Base-by-base conservation (phyloP, 179 eudicot genomes). In the Silene coronaria region DNA sequence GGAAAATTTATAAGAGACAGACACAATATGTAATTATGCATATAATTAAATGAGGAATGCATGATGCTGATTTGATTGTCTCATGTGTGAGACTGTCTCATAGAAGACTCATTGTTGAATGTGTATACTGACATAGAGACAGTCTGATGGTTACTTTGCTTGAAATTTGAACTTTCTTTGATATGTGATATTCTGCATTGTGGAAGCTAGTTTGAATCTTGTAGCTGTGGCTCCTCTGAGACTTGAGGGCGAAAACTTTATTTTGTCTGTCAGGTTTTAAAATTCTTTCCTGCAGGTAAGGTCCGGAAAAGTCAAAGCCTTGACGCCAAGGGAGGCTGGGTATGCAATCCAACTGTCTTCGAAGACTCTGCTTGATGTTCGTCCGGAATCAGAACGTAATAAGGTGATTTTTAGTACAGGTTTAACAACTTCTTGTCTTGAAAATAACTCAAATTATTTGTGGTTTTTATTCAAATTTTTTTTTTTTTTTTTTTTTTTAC, bases 251-350 rank as follows among this genome's bases (percentile, higher is more conserved):
- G 78, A 76, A 65, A 78, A 53, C 45, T 70, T 63, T 23, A 76
- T 73, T 76, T 74, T 74, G 73, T 38, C 42, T 28, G 78, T 75
- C 73, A 67, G 78, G 73, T 77, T 76, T 81, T 79, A 58, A 70
- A 70, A 76, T 61, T 80, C 58, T 80, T 79, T 78, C 76, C 75
- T 78, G 45, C 81, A 94, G 98, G 85, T 92, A 75, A 85, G 97
- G 78, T 96, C 92, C 48, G 97, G 85, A 67, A 95, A 90, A 77
- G 89, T 95, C 36, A 95, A 95, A 80, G 77, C 87, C 84, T 83
- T 95, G 70, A 84, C 88, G 11, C 95, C 99, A 2, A 85, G 86
- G 75, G 99, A 95, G 87, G 97, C 93, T 80, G 99, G 99, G 58
- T 95, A 95, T 80, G 99, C 97, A 23, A 82, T 95, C 76, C 96